phyloP scores from a whole-genome alignment of 75 land plant genomes.

The Ceratopteris richardii region DNA sequence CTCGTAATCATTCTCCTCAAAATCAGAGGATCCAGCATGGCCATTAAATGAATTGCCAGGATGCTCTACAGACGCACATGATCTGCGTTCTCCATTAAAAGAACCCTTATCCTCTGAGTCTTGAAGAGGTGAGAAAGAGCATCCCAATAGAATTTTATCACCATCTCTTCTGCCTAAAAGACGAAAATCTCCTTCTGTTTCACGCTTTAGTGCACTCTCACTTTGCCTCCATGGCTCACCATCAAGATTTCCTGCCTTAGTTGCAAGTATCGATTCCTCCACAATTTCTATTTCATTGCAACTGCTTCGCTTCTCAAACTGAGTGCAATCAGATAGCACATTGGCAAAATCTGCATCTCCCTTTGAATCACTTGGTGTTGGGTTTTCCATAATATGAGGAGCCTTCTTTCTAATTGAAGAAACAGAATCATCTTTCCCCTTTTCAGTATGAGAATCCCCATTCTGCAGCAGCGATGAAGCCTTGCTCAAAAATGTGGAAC shows the following conservation, averaged over 20 bases:
- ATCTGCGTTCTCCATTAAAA: too few species aligned
- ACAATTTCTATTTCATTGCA: too few species aligned
- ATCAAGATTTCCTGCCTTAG: background rate
- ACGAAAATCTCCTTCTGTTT: slow-evolving; percentile 59
- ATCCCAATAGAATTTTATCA: slow-evolving; percentile 23
- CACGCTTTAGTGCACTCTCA: slow-evolving; percentile 53
- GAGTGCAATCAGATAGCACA: too few species aligned
- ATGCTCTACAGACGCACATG: background rate
- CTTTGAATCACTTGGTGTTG: too few species aligned
- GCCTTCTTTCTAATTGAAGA: too few species aligned
- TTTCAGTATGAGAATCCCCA: too few species aligned
- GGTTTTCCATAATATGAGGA: too few species aligned
- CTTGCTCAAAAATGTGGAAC: too few species aligned
- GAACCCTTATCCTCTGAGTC: background rate
- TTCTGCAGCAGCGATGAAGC: too few species aligned
- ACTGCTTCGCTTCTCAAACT: too few species aligned
- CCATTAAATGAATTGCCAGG: background rate
- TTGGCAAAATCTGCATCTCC: too few species aligned
- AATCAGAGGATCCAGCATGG: background rate
- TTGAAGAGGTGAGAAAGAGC: slow-evolving; percentile 5
- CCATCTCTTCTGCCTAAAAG: slow-evolving; percentile 51
- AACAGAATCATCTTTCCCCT: too few species aligned
- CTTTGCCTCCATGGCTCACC: slow-evolving; percentile 3
- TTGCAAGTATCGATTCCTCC: background rate
- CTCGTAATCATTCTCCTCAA: slow-evolving; percentile 14